phyloP scores from a whole-genome alignment of 495 filamentous ascomycete species.

The Glonium stellatum region DNA sequence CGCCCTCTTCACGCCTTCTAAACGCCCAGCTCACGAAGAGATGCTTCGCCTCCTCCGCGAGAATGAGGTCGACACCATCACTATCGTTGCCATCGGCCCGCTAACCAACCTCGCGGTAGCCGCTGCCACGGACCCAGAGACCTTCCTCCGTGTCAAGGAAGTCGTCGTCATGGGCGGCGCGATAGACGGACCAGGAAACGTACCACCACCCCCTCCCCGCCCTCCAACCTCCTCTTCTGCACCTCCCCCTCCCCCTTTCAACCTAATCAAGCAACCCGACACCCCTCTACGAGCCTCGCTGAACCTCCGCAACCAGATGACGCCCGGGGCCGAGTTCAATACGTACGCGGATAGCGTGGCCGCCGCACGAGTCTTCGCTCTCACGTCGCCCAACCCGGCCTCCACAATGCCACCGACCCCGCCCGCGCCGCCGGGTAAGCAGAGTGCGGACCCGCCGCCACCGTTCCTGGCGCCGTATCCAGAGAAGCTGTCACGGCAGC shows the following conservation, averaged over 20 bases:
- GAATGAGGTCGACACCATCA: slow-evolving; percentile 75
- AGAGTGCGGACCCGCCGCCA: slow-evolving; percentile 30
- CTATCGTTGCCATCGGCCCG: slow-evolving; percentile 81
- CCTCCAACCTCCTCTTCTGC: neutral
- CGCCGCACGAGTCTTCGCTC: slow-evolving; percentile 78
- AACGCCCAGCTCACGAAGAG: slow-evolving; percentile 64
- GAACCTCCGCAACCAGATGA: slow-evolving; percentile 39
- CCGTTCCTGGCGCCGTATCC: slow-evolving; percentile 59
- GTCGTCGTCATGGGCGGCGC: slow-evolving; percentile 96
- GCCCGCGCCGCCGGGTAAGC: slow-evolving; percentile 37
- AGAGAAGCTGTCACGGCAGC: slow-evolving; percentile 49
- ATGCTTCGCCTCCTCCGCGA: slow-evolving; percentile 75
- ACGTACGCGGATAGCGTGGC: slow-evolving; percentile 49
- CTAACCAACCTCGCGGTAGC: slow-evolving; percentile 87
- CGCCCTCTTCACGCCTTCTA: slow-evolving; percentile 63
- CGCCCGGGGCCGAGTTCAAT: slow-evolving; percentile 47
- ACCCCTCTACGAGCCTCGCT: slow-evolving; percentile 28
- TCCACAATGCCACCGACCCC: slow-evolving; percentile 60
- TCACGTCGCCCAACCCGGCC: slow-evolving; percentile 71
- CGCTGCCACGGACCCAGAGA: slow-evolving; percentile 73
- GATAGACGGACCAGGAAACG: slow-evolving; percentile 73
- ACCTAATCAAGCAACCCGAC: slow-evolving; percentile 30
- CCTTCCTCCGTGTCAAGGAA: slow-evolving; percentile 82
- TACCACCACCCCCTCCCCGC: slow-evolving; percentile 23
- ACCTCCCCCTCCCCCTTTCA: slow-evolving; percentile 23